Evolutionary conservation across 352 stramenopile genomes (phyloP).

Genomic region (Hyaloperonospora brassicae): DNA sequence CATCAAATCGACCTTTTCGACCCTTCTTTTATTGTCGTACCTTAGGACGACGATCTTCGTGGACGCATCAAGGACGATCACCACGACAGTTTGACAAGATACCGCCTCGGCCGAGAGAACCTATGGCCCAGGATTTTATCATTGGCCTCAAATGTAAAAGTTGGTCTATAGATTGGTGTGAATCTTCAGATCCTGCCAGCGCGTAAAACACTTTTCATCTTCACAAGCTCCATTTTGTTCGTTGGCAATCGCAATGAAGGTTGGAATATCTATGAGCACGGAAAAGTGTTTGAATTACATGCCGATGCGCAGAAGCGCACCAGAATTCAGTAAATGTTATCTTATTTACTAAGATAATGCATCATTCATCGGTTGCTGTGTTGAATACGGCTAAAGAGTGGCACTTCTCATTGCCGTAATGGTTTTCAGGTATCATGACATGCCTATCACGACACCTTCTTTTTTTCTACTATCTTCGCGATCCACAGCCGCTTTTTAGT

Average conservation of each 20-base stretch:
- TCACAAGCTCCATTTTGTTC: neutral
- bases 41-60: no score
- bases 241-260: neutral
- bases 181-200: neutral
- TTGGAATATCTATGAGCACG: neutral
- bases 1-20: neutral
- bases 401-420: neutral
- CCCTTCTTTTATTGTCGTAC: no score
- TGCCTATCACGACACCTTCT: neutral
- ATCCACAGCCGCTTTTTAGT: neutral
- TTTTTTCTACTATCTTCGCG: no score
- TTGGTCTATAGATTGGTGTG: neutral
- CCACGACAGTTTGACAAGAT: no score
- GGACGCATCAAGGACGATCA: no score
- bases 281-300: neutral
- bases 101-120: no score
- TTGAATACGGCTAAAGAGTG: neutral
- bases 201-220: neutral
- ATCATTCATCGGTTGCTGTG: neutral
- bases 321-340: neutral
- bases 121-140: no score
- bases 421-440: neutral
- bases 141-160: neutral
- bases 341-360: neutral
- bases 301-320: constrained; percentile 1